Evolutionary conservation across 192 early-diverging fungal species (phyloP).

Genomic region (Phlyctochytrium planicorne): DNA sequence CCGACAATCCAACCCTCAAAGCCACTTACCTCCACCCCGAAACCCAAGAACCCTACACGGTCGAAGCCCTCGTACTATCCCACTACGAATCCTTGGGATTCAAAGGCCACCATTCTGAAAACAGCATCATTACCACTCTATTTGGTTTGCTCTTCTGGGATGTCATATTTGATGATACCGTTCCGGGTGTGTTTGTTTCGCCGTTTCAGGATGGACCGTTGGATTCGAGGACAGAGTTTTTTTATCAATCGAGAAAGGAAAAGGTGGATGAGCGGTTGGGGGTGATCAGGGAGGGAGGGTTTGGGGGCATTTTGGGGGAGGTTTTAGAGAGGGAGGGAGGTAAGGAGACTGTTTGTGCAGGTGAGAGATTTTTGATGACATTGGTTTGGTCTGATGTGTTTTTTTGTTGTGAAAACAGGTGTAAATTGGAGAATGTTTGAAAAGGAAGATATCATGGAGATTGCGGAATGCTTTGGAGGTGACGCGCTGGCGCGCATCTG

Average conservation of each 20-base stretch:
- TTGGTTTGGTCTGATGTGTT: neutral
- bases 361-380: too few relatives aligned
- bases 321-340: constrained; percentile 10
- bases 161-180: constrained; percentile 35
- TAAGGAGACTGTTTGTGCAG: constrained; percentile 3
- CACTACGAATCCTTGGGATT: constrained; percentile 11
- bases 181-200: constrained; percentile 41
- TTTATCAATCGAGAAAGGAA: constrained; percentile 26
- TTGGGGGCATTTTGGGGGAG: constrained; percentile 12
- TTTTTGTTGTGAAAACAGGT: constrained; percentile 8
- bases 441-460: constrained; percentile 26
- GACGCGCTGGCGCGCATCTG: constrained; percentile 32
- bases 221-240: constrained; percentile 49
- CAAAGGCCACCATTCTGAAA: constrained; percentile 46
- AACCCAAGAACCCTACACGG: too few relatives aligned
- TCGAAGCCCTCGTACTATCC: constrained; percentile 32
- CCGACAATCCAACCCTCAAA: too few relatives aligned
- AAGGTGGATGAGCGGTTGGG: constrained; percentile 30
- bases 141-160: constrained; percentile 50
- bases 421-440: constrained; percentile 40
- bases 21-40: too few relatives aligned
- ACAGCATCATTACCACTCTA: constrained; percentile 42
- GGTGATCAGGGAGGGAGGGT: constrained; percentile 19
- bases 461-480: constrained; percentile 33
- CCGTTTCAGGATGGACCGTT: constrained; percentile 46